phyloP scores from a whole-genome alignment of 2,329 filamentous ascomycete genomes.

The Corynespora cassiicola region DNA sequence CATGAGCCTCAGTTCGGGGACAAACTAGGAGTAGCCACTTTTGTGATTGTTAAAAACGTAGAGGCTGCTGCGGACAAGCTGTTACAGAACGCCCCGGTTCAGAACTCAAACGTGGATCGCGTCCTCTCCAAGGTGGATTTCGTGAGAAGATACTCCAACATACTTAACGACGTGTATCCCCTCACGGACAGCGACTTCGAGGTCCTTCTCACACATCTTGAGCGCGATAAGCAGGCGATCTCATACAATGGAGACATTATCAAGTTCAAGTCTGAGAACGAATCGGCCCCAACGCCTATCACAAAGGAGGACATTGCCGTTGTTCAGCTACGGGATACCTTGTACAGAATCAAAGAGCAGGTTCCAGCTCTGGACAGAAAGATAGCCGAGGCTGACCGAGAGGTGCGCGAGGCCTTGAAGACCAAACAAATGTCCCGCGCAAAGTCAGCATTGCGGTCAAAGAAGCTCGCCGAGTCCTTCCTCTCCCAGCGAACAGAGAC shows the following conservation, averaged over 20 bases:
- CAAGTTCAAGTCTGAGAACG: constrained; percentile 66
- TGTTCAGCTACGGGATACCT: constrained; percentile 78
- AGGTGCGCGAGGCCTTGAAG: constrained; percentile 73
- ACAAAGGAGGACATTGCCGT: constrained; percentile 82
- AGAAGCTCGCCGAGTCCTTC: constrained; percentile 79
- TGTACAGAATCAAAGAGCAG: constrained; percentile 69
- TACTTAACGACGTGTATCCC: constrained; percentile 30
- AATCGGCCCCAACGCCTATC: constrained; percentile 60
- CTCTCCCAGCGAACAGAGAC: constrained; percentile 75
- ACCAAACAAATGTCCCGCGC: constrained; percentile 78
- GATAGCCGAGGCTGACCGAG: constrained; percentile 55
- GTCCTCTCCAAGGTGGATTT: constrained; percentile 45
- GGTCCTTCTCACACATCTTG: constrained; percentile 65
- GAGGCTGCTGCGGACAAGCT: constrained; percentile 59
- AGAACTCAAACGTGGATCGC: constrained; percentile 39
- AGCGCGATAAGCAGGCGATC: constrained; percentile 72
- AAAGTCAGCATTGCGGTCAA: constrained; percentile 78
- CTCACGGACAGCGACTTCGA: constrained; percentile 70
- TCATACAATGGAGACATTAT: constrained; percentile 79
- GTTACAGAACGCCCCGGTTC: constrained; percentile 41
- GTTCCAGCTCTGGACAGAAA: constrained; percentile 68
- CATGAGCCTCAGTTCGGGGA: constrained; percentile 58
- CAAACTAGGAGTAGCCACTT: constrained; percentile 65
- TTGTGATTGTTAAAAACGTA: constrained; percentile 71
- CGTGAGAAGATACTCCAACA: constrained; percentile 34